phyloP scores from a whole-genome alignment of 2,329 filamentous ascomycete genomes.

The Penicillium sclerotiorum region DNA sequence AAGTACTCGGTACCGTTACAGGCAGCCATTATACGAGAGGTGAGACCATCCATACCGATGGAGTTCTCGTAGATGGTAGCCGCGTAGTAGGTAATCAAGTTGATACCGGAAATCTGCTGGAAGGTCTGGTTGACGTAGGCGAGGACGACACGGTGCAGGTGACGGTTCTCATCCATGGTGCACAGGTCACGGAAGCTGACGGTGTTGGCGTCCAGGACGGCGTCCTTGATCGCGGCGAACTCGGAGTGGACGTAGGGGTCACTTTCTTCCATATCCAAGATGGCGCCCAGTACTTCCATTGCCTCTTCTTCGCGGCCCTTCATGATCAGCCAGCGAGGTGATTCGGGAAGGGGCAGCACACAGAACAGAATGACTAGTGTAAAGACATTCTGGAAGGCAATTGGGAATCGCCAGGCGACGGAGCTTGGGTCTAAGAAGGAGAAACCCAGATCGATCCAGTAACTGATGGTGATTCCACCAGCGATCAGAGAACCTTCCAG shows the following conservation, averaged over 20 bases:
- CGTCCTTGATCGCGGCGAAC: constrained; percentile 54
- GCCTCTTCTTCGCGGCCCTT: constrained; percentile 56
- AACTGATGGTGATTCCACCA: constrained; percentile 50
- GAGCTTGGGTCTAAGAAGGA: constrained; percentile 52
- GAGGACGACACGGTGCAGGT: constrained; percentile 58
- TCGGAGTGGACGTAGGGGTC: constrained; percentile 48
- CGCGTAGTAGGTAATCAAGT: constrained; percentile 51
- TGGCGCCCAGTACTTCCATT: constrained; percentile 46
- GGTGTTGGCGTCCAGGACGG: constrained; percentile 50
- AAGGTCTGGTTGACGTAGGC: constrained; percentile 63
- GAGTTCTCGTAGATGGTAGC: constrained; percentile 47
- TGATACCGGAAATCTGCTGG: constrained; percentile 52
- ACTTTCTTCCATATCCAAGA: constrained; percentile 49
- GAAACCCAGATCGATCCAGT: constrained; percentile 55
- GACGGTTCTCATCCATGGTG: constrained; percentile 59
- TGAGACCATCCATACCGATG: constrained; percentile 42
- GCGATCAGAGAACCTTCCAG: constrained; percentile 53
- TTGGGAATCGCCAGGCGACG: constrained; percentile 56
- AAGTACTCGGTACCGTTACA: constrained; percentile 59
- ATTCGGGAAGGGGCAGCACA: constrained; percentile 56
- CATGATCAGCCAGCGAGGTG: constrained; percentile 58
- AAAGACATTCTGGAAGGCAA: constrained; percentile 59
- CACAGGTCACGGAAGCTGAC: constrained; percentile 59
- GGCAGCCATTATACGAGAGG: constrained; percentile 56
- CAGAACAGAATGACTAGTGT: constrained; percentile 52